These are phyloP conservation scores for Elsinoe fawcettii DNA, from an alignment of 2,329 filamentous ascomycete species.

Conservation along the genomic window DNA sequence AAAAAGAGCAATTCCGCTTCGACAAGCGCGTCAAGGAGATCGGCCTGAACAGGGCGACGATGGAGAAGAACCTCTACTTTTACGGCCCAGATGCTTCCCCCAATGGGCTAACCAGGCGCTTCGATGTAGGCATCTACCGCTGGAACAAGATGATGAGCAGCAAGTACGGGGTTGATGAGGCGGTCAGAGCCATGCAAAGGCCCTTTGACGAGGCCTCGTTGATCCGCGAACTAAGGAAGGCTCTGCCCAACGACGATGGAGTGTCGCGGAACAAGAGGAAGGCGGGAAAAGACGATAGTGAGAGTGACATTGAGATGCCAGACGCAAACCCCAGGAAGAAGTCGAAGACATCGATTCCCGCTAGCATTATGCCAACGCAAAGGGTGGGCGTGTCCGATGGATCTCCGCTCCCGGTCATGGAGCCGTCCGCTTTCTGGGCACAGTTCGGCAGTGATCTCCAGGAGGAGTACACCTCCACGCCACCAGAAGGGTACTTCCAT, in stretches of 20 bases:
- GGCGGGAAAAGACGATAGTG: neutral
- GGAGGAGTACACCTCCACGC: neutral
- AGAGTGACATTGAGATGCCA: neutral
- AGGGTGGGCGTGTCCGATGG: neutral
- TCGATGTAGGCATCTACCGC: neutral
- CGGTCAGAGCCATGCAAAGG: neutral
- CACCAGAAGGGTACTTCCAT: neutral
- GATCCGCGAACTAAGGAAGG: neutral
- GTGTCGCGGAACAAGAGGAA: neutral
- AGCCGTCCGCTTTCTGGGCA: neutral
- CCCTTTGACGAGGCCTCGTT: neutral
- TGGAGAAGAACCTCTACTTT: neutral
- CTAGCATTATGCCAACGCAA: neutral
- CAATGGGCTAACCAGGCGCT: neutral
- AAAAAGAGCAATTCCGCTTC: neutral
- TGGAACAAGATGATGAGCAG: constrained; percentile 7
- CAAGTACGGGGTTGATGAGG: neutral
- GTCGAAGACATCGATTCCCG: neutral
- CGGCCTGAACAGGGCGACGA: neutral
- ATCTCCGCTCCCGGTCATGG: neutral
- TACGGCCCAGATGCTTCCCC: neutral
- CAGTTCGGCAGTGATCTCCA: neutral
- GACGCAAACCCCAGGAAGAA: neutral
- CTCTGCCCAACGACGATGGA: neutral
- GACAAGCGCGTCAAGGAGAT: neutral